phyloP scores from a whole-genome alignment of 768 basidiomycete genomes.

The Boletus sensibilis region DNA sequence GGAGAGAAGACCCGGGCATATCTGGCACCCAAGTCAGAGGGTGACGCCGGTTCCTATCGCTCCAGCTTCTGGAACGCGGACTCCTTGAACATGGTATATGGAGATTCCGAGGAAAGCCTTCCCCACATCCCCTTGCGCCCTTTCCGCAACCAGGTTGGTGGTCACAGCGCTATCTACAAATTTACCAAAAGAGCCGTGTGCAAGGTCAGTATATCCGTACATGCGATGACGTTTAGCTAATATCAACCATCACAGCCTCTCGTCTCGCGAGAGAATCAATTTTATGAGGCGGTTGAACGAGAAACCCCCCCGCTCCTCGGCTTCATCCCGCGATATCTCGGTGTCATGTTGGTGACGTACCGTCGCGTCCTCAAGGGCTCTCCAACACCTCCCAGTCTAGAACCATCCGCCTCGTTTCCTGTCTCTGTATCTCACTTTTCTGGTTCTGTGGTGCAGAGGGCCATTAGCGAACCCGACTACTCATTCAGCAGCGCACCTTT shows the following conservation, averaged over 20 bases:
- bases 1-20: constrained; percentile 10
- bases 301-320: constrained; percentile 89
- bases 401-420: constrained; percentile 13
- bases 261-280: constrained; percentile 94
- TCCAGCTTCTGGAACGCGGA: constrained; percentile 29
- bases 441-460: constrained; percentile 29
- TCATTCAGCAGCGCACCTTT: constrained; percentile 2
- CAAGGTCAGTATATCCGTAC: constrained; percentile 64
- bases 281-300: constrained; percentile 95
- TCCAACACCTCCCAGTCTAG: constrained; percentile 22
- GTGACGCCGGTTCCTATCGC: constrained; percentile 7
- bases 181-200: constrained; percentile 97
- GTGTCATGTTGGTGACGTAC: constrained; percentile 98
- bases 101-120: constrained; percentile 56
- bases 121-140: constrained; percentile 92
- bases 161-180: constrained; percentile 95
- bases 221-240: constrained; percentile 3
- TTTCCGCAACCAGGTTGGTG: constrained; percentile 97
- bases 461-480: constrained; percentile 27
- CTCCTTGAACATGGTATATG: constrained; percentile 41
- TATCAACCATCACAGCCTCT: constrained; percentile 63
- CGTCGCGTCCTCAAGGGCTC: constrained; percentile 63
- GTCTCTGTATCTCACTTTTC: constrained; percentile 22
- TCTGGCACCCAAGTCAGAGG: constrained; percentile 16
- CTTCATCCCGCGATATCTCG: constrained; percentile 97